Conservation (phyloP, 73 alveolate species). For the Paramecium sexaurelia region DNA sequence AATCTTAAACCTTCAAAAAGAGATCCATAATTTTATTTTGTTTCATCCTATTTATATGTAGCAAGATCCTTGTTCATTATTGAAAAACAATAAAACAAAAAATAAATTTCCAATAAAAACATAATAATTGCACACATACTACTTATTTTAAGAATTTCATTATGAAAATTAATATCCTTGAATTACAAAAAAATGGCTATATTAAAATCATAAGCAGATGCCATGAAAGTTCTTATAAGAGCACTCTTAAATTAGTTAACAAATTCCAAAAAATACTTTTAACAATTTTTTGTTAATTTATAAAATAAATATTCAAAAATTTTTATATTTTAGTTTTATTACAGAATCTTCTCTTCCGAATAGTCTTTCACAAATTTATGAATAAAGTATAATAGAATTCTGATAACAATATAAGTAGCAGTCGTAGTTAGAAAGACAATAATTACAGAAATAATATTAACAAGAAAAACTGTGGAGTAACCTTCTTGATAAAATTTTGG, state of each 20-base stretch:
- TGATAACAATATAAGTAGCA: background rate
- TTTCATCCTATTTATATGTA: background rate
- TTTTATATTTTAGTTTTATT: background rate
- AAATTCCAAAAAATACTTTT: background rate
- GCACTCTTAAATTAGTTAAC: background rate
- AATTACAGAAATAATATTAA: background rate
- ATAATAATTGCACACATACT: background rate
- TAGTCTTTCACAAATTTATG: background rate
- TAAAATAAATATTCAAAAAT: background rate
- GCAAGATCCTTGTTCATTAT: background rate
- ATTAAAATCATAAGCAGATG: conserved; percentile 39
- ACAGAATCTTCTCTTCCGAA: background rate
- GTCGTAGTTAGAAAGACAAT: background rate
- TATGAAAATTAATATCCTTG: background rate
- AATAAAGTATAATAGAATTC: background rate
- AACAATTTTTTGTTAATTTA: background rate
- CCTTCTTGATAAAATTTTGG: conserved; percentile 12
- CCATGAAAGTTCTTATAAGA: conserved; percentile 27
- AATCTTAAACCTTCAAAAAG: conserved; percentile 30
- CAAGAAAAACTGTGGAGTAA: conserved; percentile 25
- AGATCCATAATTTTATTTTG: background rate
- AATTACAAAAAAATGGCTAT: conserved; percentile 41
- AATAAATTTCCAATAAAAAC: background rate
- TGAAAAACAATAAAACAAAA: background rate
- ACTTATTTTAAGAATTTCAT: background rate